Base-by-base conservation (phyloP, 768 basidiomycete species). In the Leccinum subgranulosum region DNA sequence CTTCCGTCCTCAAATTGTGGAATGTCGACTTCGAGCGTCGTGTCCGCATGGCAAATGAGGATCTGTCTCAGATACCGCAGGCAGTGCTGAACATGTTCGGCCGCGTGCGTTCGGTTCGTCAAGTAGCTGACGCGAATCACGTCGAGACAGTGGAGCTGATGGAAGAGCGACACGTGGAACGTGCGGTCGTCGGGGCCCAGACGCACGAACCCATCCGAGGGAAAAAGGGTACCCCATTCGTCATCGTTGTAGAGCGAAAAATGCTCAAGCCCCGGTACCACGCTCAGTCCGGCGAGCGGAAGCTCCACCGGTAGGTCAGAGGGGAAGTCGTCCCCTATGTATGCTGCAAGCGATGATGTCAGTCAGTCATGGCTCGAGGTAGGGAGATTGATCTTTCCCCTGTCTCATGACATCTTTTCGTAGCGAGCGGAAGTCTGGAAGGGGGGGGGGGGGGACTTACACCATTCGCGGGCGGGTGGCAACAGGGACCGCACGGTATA, bases 111-210 rank as follows among this genome's bases (percentile, higher is more conserved):
- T 12, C 60, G 59, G 43, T 65, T 66, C 33, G 64, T 58, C 50
- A 73, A 49, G 43, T 68, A 64, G 17, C 68, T 69, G 2, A 59
- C 66, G 15, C 75, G 73, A 19, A 76, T 74, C 51, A 70, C 59
- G 49, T 75, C 71, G 14, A 82, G 61, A 53, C 80, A 82, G 59
- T 82, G 81, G 17, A 79, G 72, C 58, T 82, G 75, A 64, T 82
- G 81, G 68, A 76, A 80, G 61, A 80, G 74, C 31, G 75, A 70
- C 21, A 66, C 64, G 15, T 62, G 71, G 51, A 75, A 74, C 1
- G 74, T 64, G 48, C 70, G 69, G 55, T 73, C 60, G 34, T 70
- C n/a, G 0, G 73, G 67, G 25, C 75, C 75, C 8, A 76, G 62
- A 49, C 66, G 69, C 27, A 73, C 67, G 60, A 73, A 75, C 3